A percentile compares a stretch with the other conserved stretches of the same genome.
Evolutionary conservation across 495 filamentous ascomycete genomes (phyloP).

Genomic region (Hypoxylon rickii): DNA sequence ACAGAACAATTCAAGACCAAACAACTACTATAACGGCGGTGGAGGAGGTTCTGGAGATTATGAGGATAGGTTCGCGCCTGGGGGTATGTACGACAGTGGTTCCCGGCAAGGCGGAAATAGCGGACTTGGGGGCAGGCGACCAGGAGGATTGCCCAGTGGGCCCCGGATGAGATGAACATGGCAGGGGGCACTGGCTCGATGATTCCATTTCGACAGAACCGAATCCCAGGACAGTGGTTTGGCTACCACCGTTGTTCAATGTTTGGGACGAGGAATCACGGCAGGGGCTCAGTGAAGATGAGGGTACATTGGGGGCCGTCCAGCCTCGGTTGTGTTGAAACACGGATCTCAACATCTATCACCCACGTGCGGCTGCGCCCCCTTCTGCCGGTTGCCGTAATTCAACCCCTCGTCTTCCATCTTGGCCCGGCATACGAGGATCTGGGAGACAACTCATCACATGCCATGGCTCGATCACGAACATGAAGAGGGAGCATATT

Average conservation of each 20-base stretch:
- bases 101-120: constrained; percentile 38
- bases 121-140: constrained; percentile 38
- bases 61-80: constrained; percentile 52
- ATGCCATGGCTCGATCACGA: background rate
- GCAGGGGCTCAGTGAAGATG: constrained; percentile 11
- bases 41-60: constrained; percentile 43
- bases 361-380: constrained; percentile 14
- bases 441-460: background rate
- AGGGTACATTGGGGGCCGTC: constrained; percentile 16
- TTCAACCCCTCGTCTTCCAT: constrained; percentile 1
- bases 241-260: constrained; percentile 1
- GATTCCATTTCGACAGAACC: background rate
- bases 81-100: constrained; percentile 40
- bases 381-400: background rate
- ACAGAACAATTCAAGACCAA: constrained; percentile 35
- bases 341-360: constrained; percentile 1
- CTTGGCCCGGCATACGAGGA: constrained; percentile 3
- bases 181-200: background rate
- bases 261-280: constrained; percentile 5
- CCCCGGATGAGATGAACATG: constrained; percentile 47
- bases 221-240: no score
- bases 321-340: background rate
- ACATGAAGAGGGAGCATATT: background rate
- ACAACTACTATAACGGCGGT: constrained; percentile 30
- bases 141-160: constrained; percentile 48